Evolutionary conservation across 306 rosid species (phyloP).

Genomic region (Ziziphus jujuba): DNA sequence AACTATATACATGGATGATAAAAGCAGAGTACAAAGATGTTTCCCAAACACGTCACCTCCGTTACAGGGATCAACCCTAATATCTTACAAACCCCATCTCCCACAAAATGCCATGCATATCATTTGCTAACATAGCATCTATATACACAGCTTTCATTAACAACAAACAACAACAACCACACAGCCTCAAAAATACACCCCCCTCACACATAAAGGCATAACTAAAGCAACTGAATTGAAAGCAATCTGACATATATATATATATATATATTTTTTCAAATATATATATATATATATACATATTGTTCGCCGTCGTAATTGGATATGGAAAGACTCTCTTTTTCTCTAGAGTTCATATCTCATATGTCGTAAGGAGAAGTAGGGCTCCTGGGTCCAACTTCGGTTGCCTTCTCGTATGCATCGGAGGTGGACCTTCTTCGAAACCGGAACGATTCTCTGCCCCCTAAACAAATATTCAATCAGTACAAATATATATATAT

Average conservation of each 20-base stretch:
- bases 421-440: slow-evolving; percentile 73
- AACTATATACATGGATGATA: not conserved
- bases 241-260: not conserved
- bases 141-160: not conserved
- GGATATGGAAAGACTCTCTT: not conserved
- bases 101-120: not conserved
- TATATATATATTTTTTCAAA: not conserved
- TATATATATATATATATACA: not conserved
- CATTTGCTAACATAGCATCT: not conserved
- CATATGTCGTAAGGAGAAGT: slow-evolving; percentile 73
- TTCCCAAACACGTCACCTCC: too few relatives aligned
- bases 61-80: not conserved
- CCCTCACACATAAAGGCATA: not conserved
- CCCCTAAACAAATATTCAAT: slow-evolving; percentile 36
- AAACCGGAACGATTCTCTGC: slow-evolving; percentile 67
- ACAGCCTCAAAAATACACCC: slow-evolving; percentile 3
- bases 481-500: not conserved
- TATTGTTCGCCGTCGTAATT: not conserved
- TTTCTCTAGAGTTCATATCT: slow-evolving; percentile 21
- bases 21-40: not conserved
- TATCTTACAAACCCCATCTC: not conserved
- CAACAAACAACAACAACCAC: not conserved
- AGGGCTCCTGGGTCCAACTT: slow-evolving; percentile 50
- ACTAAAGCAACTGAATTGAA: too few relatives aligned
- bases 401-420: slow-evolving; percentile 53